Evolutionary conservation across 139 green algal genomes (phyloP).

Genomic region (Astrephomene gubernaculifera): DNA sequence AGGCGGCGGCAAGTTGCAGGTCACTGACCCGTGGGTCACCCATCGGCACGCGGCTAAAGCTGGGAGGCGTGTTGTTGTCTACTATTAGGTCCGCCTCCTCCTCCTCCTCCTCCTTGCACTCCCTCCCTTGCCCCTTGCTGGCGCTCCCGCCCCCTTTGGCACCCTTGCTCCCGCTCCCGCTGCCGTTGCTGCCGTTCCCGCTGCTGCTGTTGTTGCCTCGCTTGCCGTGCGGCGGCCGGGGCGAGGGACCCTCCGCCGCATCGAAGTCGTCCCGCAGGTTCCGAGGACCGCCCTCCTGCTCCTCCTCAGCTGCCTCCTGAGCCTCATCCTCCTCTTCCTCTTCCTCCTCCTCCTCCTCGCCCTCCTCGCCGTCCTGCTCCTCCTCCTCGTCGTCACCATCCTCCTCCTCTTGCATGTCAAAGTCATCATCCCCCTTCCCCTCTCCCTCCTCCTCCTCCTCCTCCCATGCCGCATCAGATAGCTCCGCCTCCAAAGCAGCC

Average conservation of each 20-base stretch:
- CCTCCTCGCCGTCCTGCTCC: neutral
- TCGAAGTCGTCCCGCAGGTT: neutral
- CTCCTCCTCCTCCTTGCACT: neutral
- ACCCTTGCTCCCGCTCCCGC: neutral
- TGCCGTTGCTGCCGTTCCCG: neutral
- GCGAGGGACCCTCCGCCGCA: neutral
- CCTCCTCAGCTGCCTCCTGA: constrained; percentile 1
- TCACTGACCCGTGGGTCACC: constrained; percentile 38
- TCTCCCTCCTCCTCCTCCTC: neutral
- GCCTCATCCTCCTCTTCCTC: neutral
- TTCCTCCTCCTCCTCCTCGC: neutral
- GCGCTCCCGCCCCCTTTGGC: neutral
- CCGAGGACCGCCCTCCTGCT: neutral
- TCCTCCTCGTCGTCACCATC: constrained; percentile 1
- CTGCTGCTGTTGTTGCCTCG: neutral
- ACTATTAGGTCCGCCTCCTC: constrained; percentile 13
- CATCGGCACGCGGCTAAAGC: constrained; percentile 49
- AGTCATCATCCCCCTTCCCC: neutral
- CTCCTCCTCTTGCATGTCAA: neutral
- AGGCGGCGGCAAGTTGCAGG: constrained; percentile 52
- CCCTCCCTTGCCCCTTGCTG: neutral
- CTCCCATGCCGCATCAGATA: constrained; percentile 28
- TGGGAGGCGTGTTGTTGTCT: constrained; percentile 10
- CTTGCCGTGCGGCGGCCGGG: neutral
- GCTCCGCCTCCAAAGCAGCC: constrained; percentile 49